Base-by-base conservation (phyloP, 2,329 filamentous ascomycete genomes). In the Claviceps monticola region DNA sequence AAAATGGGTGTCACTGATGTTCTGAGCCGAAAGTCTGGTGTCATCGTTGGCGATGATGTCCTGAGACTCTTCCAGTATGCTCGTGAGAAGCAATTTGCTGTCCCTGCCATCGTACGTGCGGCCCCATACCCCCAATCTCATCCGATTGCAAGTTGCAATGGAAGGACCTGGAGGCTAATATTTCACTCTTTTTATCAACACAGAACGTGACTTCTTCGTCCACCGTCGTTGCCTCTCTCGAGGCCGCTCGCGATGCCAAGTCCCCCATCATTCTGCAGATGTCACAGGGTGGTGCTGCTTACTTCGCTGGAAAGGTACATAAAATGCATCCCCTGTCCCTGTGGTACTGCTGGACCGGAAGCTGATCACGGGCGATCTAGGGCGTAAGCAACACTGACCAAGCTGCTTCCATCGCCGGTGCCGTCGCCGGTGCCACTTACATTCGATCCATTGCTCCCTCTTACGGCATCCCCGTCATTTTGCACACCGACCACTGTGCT, bases 401-500 rank as follows among this genome's bases (percentile, higher is more conserved):
- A 75, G 76, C 83, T 63, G 91, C 89, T 56, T 95, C 89, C 60
- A 86, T 98, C 66, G 83, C 84, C 53, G 93, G 93, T 68, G 77
- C 87, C 68, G 73, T 97, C 59, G 90, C 93, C 57, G 90, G 80
- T 62, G 93, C 93, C 61, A 87, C 95, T 76, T 97, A 88, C 78
- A 88, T 96, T 74, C 88, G 90, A 66, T 76, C 86, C 60, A 74
- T 97, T 63, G 88, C 93, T 50, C 88, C 91, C 55, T 62, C 79
- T 61, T 98, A 98, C 73, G 88, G 84, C 61, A 75, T 97, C 59
- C 91, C 91, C 64, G 88, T 95, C 61, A 77, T 97, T 63, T 83
- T 97, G 55, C 90, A 96, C 82, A 94, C 91, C 68, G 93, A 98
- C 71, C 93, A 97, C 79, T 95, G 91, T 74, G 91, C 93, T 68